Evolutionary conservation across 352 stramenopile genomes (phyloP).

Genomic region (Phytophthora citrophthora): DNA sequence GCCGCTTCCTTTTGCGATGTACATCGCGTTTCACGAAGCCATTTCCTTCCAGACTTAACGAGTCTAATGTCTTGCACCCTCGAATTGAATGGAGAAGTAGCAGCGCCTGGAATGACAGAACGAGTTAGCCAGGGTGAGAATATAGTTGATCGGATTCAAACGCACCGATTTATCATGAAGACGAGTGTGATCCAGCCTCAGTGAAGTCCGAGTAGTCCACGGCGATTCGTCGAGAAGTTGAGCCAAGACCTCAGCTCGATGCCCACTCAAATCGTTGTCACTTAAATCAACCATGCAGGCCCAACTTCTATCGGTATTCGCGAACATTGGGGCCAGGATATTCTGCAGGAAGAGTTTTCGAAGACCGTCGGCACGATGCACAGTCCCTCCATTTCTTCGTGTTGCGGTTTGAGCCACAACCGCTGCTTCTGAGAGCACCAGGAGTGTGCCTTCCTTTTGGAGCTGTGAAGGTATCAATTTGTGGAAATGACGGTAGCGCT

Average conservation of each 20-base stretch:
- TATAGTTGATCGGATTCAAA: not conserved
- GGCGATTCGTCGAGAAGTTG: slow-evolving; percentile 57
- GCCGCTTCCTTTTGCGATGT: slow-evolving; percentile 18
- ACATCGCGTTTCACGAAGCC: slow-evolving; percentile 49
- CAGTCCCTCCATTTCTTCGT: slow-evolving; percentile 16
- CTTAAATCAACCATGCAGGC: slow-evolving; percentile 70
- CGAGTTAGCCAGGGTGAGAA: not conserved
- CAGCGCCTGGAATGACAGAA: slow-evolving; percentile 41
- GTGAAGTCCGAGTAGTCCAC: slow-evolving; percentile 40
- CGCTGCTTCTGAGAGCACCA: slow-evolving; percentile 27
- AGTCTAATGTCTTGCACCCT: slow-evolving; percentile 54
- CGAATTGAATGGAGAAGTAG: slow-evolving; percentile 68
- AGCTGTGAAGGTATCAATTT: slow-evolving; percentile 24
- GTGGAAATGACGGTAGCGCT: slow-evolving; percentile 36
- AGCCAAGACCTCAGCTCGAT: slow-evolving; percentile 53
- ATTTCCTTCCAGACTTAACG: slow-evolving; percentile 77
- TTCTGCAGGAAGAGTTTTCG: slow-evolving; percentile 54
- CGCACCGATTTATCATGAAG: slow-evolving; percentile 69
- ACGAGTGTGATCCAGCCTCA: slow-evolving; percentile 62
- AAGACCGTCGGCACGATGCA: slow-evolving; percentile 42
- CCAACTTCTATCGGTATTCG: slow-evolving; percentile 50
- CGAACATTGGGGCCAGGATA: slow-evolving; percentile 73
- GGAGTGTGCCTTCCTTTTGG: slow-evolving; percentile 30
- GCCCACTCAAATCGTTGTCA: slow-evolving; percentile 73
- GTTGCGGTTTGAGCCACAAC: slow-evolving; percentile 33